Conservation (phyloP, 1,284 basidiomycete genomes). For the Leccinum pachyderme region DNA sequence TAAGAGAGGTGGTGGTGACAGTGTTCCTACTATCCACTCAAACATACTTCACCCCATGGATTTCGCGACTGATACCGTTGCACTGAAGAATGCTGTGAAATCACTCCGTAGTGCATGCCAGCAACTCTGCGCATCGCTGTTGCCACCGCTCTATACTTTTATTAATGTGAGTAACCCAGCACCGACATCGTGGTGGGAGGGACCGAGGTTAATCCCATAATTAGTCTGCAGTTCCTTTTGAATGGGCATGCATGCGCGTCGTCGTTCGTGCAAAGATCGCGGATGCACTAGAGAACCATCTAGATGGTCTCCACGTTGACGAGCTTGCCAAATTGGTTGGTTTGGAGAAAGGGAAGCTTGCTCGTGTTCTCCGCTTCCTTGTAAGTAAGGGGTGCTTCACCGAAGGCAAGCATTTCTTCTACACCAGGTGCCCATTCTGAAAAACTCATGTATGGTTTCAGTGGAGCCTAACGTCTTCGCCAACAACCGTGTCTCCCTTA, state of each 20-base stretch:
- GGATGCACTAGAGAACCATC: constrained; percentile 22
- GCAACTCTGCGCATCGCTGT: constrained; percentile 27
- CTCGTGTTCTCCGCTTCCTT: constrained; percentile 34
- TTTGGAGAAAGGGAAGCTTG: constrained; percentile 29
- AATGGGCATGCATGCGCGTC: constrained; percentile 28
- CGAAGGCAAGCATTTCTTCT: constrained; percentile 21
- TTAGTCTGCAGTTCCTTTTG: constrained; percentile 23
- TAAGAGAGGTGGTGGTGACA: constrained; percentile 16
- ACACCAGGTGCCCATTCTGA: background rate
- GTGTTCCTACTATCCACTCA: constrained; percentile 26
- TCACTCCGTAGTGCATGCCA: constrained; percentile 30
- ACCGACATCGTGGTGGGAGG: background rate
- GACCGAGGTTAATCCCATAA: background rate
- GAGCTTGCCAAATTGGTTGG: constrained; percentile 21
- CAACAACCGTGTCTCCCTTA: constrained; percentile 32
- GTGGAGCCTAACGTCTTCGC: constrained; percentile 24
- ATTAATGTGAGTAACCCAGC: background rate
- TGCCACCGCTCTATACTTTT: constrained; percentile 30
- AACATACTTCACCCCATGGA: constrained; percentile 25
- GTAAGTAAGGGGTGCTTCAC: constrained; percentile 33
- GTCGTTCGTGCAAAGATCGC: constrained; percentile 24
- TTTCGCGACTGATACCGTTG: constrained; percentile 19
- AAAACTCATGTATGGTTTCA: constrained; percentile 2
- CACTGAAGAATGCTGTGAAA: constrained; percentile 27
- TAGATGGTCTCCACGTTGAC: constrained; percentile 26